Percentiles rank a stretch among this genome's conserved stretches.
Conservation (phyloP, 2,329 filamentous ascomycete species). For the Colletotrichum spinosum region DNA sequence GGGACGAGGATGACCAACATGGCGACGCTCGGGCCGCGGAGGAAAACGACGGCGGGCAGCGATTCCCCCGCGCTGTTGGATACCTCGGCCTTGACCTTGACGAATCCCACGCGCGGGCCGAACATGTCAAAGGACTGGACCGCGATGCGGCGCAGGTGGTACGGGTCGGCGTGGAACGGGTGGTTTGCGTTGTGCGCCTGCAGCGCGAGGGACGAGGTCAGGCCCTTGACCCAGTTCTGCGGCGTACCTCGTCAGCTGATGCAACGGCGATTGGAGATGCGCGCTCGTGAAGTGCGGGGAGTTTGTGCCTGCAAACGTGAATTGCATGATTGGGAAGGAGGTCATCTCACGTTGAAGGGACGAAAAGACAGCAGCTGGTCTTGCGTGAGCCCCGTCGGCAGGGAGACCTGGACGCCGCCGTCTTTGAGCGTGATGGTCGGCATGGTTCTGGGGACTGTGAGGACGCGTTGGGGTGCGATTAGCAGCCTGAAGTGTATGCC, state of each 20-base stretch:
- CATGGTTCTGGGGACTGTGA: conserved; percentile 44
- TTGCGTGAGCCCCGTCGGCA: conserved; percentile 57
- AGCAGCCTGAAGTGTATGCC: neutral
- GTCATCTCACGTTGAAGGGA: conserved; percentile 58
- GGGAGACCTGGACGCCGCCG: conserved; percentile 53
- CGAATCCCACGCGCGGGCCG: conserved; percentile 62
- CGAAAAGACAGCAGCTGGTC: conserved; percentile 59
- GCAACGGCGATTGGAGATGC: too few relatives aligned
- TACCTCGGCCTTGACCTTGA: conserved; percentile 65
- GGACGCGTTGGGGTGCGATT: neutral
- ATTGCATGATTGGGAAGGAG: too few relatives aligned
- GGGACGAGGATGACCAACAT: conserved; percentile 69
- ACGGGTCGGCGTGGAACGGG: conserved; percentile 66
- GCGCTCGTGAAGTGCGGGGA: too few relatives aligned
- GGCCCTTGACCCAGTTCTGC: conserved; percentile 62
- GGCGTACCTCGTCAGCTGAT: conserved; percentile 11
- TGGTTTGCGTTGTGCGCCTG: conserved; percentile 55
- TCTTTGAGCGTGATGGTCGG: conserved; percentile 53
- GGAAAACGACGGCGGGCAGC: conserved; percentile 66
- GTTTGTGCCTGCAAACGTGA: too few relatives aligned
- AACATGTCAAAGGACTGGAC: conserved; percentile 68
- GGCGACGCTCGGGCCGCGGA: conserved; percentile 70
- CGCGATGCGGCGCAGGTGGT: conserved; percentile 61
- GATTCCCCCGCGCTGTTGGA: conserved; percentile 59
- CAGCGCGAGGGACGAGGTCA: conserved; percentile 58